Percentiles rank a stretch among this genome's conserved stretches.
Evolutionary conservation across 805 yeast species (phyloP).

Genomic region (Priceomyces medius): DNA sequence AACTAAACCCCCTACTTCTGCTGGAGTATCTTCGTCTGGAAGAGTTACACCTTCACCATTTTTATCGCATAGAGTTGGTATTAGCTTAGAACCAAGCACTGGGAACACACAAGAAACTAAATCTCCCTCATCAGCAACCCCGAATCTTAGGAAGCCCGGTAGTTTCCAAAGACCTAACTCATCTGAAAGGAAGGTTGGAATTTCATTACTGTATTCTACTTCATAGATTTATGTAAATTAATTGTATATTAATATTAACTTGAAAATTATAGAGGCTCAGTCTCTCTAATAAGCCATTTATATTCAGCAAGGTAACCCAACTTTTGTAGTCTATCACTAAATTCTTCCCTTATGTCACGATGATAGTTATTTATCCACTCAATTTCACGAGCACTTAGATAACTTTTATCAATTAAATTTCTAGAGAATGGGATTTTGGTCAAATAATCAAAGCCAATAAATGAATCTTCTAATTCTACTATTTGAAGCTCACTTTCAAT

Average conservation of each 20-base stretch:
- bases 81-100: conserved; percentile 10
- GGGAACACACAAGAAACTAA: not conserved
- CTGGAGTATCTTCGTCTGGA: not conserved
- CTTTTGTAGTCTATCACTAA: conserved; percentile 45
- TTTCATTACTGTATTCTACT: conserved; percentile 26
- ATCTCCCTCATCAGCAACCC: conserved; percentile 1
- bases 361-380: conserved; percentile 43
- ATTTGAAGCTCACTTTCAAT: conserved; percentile 79
- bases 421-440: conserved; percentile 43
- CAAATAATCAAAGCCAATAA: conserved; percentile 38
- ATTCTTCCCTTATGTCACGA: conserved; percentile 29
- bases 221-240: conserved; percentile 8
- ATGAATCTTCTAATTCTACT: conserved; percentile 41
- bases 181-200: conserved; percentile 20
- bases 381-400: conserved; percentile 28
- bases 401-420: conserved; percentile 33
- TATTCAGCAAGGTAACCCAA: conserved; percentile 57
- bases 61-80: conserved; percentile 25
- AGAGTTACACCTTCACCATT: conserved; percentile 23
- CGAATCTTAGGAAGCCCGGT: conserved; percentile 32
- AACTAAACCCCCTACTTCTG: not conserved
- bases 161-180: conserved; percentile 32
- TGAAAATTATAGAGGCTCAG: conserved; percentile 31
- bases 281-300: conserved; percentile 72
- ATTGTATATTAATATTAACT: not conserved